A percentile compares a stretch with the other conserved stretches of the same genome.
These are phyloP conservation scores for Rhododendron vialii DNA, from an alignment of 148 eudicot genomes.

Conservation along the genomic window DNA sequence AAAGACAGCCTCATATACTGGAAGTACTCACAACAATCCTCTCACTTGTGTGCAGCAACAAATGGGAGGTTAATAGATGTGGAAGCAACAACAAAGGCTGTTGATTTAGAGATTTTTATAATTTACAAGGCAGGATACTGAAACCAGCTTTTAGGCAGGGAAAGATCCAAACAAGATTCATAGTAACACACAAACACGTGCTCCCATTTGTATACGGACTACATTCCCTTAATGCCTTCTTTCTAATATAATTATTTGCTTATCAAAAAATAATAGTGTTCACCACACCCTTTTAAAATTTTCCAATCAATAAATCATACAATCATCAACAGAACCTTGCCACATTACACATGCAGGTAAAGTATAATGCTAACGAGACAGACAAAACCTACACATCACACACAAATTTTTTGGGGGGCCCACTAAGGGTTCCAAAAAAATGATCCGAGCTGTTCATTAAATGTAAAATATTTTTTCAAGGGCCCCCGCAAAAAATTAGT, in stretches of 20 bases:
- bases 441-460: too few relatives aligned
- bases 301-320: neutral
- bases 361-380: too few relatives aligned
- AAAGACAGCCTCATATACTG: neutral
- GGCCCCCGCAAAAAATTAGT: too few relatives aligned
- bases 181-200: neutral
- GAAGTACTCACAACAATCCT: neutral
- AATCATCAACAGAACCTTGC: neutral
- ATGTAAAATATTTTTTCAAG: too few relatives aligned
- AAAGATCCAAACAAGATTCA: neutral
- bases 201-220: too few relatives aligned
- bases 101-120: neutral
- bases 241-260: too few relatives aligned
- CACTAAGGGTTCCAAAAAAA: too few relatives aligned
- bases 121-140: neutral
- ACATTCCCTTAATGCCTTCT: too few relatives aligned
- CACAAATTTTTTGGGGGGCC: too few relatives aligned
- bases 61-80: neutral
- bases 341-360: neutral
- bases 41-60: neutral
- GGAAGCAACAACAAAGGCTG: neutral
- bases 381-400: too few relatives aligned
- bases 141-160: neutral
- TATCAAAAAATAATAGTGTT: too few relatives aligned
- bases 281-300: neutral